Evolutionary conservation across 768 basidiomycete genomes (phyloP).

Genomic region (Tylopilus vinaceipallidus): DNA sequence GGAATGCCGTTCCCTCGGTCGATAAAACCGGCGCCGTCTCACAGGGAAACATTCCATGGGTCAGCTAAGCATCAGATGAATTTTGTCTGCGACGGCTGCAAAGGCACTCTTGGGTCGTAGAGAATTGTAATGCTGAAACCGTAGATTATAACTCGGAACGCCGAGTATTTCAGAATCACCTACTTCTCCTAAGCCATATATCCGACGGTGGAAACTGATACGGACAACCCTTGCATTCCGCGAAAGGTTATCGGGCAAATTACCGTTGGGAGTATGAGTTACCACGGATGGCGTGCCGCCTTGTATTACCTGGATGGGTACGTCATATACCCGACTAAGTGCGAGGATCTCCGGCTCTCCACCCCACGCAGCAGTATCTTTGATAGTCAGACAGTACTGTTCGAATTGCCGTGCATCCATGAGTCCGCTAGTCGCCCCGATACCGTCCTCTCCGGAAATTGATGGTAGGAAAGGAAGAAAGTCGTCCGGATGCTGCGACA

Average conservation of each 20-base stretch:
- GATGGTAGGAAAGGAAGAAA: constrained; percentile 93
- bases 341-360: constrained; percentile 97
- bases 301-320: constrained; percentile 92
- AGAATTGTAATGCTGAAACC: constrained; percentile 81
- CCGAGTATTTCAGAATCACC: constrained; percentile 25
- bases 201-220: constrained; percentile 89
- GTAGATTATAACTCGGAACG: constrained; percentile 4
- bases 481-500: constrained; percentile 78
- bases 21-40: neutral
- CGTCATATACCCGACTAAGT: constrained; percentile 71
- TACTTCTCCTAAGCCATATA: constrained; percentile 97
- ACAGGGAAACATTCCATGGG: neutral
- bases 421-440: constrained; percentile 61
- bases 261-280: constrained; percentile 63
- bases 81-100: constrained; percentile 29
- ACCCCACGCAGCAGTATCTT: constrained; percentile 90
- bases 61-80: constrained; percentile 32
- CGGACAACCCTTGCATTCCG: constrained; percentile 46
- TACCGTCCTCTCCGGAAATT: constrained; percentile 63
- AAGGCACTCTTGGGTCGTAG: constrained; percentile 53
- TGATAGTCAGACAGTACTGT: constrained; percentile 74
- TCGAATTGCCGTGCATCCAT: constrained; percentile 68
- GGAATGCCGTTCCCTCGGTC: neutral
- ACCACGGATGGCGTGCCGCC: constrained; percentile 78
- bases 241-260: constrained; percentile 23